Conservation (phyloP, 768 basidiomycete genomes). For the Boletus subparvulus region DNA sequence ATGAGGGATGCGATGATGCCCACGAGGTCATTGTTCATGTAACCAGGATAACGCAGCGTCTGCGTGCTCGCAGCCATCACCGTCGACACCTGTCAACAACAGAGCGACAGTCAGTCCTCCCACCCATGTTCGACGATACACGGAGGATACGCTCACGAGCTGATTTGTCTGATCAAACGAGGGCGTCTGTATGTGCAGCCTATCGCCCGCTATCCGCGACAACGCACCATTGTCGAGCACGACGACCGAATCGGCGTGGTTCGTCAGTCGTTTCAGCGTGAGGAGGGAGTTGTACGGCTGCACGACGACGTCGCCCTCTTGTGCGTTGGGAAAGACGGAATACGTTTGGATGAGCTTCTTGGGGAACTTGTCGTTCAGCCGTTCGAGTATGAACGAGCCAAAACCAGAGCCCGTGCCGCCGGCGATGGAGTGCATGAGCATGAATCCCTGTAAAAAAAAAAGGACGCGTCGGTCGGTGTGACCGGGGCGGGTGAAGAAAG, state of each 20-base stretch:
- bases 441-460: slow-evolving; percentile 73
- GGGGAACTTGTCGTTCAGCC: slow-evolving; percentile 95
- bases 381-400: slow-evolving; percentile 96
- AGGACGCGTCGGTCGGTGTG: background rate
- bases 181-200: slow-evolving; percentile 83
- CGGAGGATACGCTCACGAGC: slow-evolving; percentile 48
- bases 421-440: slow-evolving; percentile 98
- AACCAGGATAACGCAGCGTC: slow-evolving; percentile 94
- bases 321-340: slow-evolving; percentile 94
- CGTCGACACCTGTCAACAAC: slow-evolving; percentile 72
- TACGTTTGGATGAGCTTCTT: slow-evolving; percentile 99
- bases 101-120: background rate
- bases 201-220: slow-evolving; percentile 88
- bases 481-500: background rate
- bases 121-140: background rate
- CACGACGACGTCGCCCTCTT: slow-evolving; percentile 95
- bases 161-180: slow-evolving; percentile 93
- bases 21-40: slow-evolving; percentile 99
- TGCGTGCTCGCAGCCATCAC: slow-evolving; percentile 98
- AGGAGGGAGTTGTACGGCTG: slow-evolving; percentile 97
- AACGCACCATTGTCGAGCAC: slow-evolving; percentile 97
- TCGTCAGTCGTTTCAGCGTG: slow-evolving; percentile 89
- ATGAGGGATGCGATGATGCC: slow-evolving; percentile 96
- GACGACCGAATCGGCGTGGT: slow-evolving; percentile 96
- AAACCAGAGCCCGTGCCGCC: slow-evolving; percentile 98